phyloP scores from a whole-genome alignment of 2,329 filamentous ascomycete species.

The Tolypocladium sp. region DNA sequence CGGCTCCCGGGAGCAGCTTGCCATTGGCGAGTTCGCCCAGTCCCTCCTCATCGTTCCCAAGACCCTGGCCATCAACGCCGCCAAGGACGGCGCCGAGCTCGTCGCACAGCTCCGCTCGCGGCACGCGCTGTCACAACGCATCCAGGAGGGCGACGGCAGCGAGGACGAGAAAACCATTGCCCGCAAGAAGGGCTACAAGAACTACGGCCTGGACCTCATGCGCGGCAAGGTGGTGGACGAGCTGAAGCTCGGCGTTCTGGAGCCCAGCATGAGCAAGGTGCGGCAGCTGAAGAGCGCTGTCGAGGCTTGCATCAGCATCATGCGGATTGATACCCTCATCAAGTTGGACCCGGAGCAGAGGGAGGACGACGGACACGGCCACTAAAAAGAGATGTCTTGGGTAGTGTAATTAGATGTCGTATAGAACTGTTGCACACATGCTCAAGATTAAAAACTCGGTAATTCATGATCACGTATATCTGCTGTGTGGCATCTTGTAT shows the following conservation, averaged over 20 bases:
- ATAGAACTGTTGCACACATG: not conserved
- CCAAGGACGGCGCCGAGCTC: slow-evolving; percentile 91
- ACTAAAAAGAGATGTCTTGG: slow-evolving; percentile 35
- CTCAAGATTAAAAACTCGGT: not conserved
- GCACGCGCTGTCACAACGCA: slow-evolving; percentile 88
- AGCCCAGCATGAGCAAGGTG: slow-evolving; percentile 97
- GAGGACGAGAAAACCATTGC: slow-evolving; percentile 85
- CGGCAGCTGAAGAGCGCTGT: slow-evolving; percentile 97
- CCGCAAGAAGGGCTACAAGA: slow-evolving; percentile 95
- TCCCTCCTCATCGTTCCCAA: slow-evolving; percentile 91
- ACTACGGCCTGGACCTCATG: slow-evolving; percentile 87
- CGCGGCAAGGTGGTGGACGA: slow-evolving; percentile 89
- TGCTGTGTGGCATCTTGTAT: not conserved
- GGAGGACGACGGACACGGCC: slow-evolving; percentile 74
- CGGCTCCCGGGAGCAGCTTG: slow-evolving; percentile 91
- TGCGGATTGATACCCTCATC: slow-evolving; percentile 98
- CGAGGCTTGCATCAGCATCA: slow-evolving; percentile 96
- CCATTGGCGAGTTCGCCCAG: slow-evolving; percentile 95
- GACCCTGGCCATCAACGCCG: slow-evolving; percentile 92
- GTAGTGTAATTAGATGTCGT: not conserved
- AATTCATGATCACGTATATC: not conserved
- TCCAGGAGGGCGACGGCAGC: slow-evolving; percentile 71
- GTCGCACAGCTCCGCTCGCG: slow-evolving; percentile 91
- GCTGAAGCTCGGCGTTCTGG: slow-evolving; percentile 88
- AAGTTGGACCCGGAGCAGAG: slow-evolving; percentile 88